These are phyloP conservation scores for Laguncularia racemosa DNA, from an alignment of 345 rosid genomes.

Conservation along the genomic window DNA sequence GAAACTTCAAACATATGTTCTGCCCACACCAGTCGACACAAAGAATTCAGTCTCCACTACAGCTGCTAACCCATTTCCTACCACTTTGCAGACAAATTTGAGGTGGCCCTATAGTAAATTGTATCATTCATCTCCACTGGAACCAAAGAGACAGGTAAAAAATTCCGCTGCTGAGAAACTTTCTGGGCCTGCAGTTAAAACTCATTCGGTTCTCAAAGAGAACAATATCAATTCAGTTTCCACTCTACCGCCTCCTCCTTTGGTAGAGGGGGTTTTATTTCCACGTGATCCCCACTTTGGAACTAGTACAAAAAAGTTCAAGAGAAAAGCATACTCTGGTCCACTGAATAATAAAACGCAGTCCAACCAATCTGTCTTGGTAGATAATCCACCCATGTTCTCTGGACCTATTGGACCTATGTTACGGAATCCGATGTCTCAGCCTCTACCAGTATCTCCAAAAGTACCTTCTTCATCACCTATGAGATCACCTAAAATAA, in stretches of 20 bases:
- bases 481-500: conserved; percentile 68
- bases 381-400: conserved; percentile 40
- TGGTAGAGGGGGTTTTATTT: conserved; percentile 38
- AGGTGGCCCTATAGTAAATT: conserved; percentile 25
- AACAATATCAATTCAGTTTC: conserved; percentile 39
- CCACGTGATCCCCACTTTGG: conserved; percentile 28
- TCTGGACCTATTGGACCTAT: conserved; percentile 83
- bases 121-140: conserved; percentile 80
- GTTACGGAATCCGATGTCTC: conserved; percentile 42
- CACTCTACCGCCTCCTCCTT: conserved; percentile 51
- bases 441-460: conserved; percentile 42
- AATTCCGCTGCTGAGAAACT: conserved; percentile 30
- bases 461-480: conserved; percentile 70
- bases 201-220: conserved; percentile 44
- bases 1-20: conserved; percentile 68
- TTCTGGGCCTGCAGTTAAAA: conserved; percentile 26
- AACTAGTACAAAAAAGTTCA: conserved; percentile 42
- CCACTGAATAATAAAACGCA: conserved; percentile 51
- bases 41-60: conserved; percentile 37
- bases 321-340: conserved; percentile 73
- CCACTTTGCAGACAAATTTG: conserved; percentile 26
- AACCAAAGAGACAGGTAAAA: conserved; percentile 27
- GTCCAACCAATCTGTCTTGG: conserved; percentile 30
- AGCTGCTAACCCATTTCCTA: conserved; percentile 25
- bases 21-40: conserved; percentile 75